A percentile compares a stretch with the other conserved stretches of the same genome.
Conservation (phyloP, 331 rosid genomes). For the Rosa hybrid region DNA sequence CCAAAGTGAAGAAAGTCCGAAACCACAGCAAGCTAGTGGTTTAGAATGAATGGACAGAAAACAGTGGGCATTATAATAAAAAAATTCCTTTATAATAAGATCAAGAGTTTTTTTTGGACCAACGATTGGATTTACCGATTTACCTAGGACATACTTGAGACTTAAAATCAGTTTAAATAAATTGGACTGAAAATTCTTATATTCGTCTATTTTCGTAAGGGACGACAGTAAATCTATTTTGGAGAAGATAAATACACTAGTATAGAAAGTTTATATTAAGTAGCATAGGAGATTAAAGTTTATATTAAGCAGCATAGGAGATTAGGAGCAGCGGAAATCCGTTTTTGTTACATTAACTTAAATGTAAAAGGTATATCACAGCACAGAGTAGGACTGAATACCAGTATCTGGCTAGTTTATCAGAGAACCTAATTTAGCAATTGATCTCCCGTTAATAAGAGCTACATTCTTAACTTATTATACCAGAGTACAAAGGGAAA, state of each 20-base stretch:
- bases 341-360: neutral
- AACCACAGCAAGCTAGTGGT: slow-evolving; percentile 38
- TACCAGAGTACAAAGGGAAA: neutral
- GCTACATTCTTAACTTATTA: neutral
- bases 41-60: neutral
- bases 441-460: neutral
- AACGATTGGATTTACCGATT: neutral
- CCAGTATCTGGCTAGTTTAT: slow-evolving; percentile 2
- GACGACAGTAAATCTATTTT: neutral
- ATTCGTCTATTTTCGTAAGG: neutral
- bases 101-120: too few species aligned
- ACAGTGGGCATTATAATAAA: neutral
- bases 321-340: neutral
- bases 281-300: neutral
- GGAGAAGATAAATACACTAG: neutral
- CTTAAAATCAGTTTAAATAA: neutral
- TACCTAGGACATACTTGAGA: neutral
- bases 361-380: neutral
- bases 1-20: slow-evolving; percentile 12
- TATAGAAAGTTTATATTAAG: neutral
- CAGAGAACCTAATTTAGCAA: neutral
- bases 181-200: neutral
- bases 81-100: too few species aligned
- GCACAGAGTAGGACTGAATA: neutral
- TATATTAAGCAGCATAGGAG: neutral